Percentiles rank a stretch among this genome's conserved stretches.
These are phyloP conservation scores for Penicillium cosmopolitanum DNA, from an alignment of 495 filamentous ascomycete genomes.

Conservation along the genomic window DNA sequence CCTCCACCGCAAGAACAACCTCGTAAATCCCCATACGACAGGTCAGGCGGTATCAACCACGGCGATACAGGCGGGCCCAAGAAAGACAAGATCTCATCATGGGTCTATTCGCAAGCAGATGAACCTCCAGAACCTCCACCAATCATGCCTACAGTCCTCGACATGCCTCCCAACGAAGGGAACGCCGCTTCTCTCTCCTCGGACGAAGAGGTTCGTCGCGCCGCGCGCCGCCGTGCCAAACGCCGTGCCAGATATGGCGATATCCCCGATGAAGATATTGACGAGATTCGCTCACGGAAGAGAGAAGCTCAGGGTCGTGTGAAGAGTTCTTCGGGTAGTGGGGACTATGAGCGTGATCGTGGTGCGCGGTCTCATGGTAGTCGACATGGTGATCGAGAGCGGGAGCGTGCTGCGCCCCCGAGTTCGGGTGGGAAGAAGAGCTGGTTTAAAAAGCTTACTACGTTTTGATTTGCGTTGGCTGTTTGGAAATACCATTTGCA, in stretches of 20 bases:
- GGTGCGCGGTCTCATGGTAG: conserved; percentile 40
- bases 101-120: conserved; percentile 59
- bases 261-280: conserved; percentile 45
- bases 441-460: conserved; percentile 54
- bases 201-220: conserved; percentile 44
- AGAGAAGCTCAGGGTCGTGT: conserved; percentile 31
- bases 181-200: conserved; percentile 40
- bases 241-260: conserved; percentile 44
- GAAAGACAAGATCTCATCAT: conserved; percentile 62
- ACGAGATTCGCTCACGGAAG: conserved; percentile 37
- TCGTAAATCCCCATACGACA: conserved; percentile 23
- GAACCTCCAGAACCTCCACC: conserved; percentile 64
- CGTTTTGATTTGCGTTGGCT: conserved; percentile 23
- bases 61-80: conserved; percentile 21
- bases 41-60: conserved; percentile 32
- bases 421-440: conserved; percentile 43
- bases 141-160: conserved; percentile 57
- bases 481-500: background rate
- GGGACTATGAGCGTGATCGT: conserved; percentile 48
- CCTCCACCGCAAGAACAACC: conserved; percentile 18
- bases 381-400: conserved; percentile 26
- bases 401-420: conserved; percentile 18
- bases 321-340: conserved; percentile 48
- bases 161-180: conserved; percentile 44
- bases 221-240: conserved; percentile 40